These are phyloP conservation scores for Camellia granthamiana DNA, from an alignment of 148 eudicot species.

Conservation along the genomic window DNA sequence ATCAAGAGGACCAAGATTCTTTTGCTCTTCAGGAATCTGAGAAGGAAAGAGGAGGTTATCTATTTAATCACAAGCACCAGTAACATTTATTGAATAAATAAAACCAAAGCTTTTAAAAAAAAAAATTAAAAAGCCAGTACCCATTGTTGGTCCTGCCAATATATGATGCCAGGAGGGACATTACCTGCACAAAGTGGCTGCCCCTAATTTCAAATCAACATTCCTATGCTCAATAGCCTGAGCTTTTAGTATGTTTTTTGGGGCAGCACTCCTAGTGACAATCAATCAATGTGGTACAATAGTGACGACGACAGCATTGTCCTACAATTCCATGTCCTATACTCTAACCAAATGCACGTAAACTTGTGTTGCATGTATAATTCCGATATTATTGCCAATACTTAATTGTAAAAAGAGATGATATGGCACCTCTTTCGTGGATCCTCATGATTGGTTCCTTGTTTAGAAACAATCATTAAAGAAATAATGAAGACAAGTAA, in stretches of 20 bases:
- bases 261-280: no score
- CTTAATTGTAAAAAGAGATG: no score
- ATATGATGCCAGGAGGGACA: neutral
- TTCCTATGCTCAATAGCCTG: neutral
- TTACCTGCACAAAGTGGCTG: neutral
- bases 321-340: neutral
- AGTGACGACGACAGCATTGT: neutral
- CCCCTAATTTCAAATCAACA: neutral
- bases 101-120: neutral
- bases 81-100: neutral
- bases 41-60: neutral
- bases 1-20: slow-evolving; percentile 67
- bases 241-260: neutral
- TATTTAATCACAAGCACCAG: neutral
- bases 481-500: no score
- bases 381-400: neutral
- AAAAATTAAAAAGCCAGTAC: neutral
- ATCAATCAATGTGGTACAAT: no score
- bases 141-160: neutral
- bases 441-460: no score
- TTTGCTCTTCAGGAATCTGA: slow-evolving; percentile 92
- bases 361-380: neutral
- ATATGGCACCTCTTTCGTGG: no score
- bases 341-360: neutral
- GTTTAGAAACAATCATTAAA: no score